phyloP scores from a whole-genome alignment of 2,329 filamentous ascomycete species.

The Aureobasidium sp. region DNA sequence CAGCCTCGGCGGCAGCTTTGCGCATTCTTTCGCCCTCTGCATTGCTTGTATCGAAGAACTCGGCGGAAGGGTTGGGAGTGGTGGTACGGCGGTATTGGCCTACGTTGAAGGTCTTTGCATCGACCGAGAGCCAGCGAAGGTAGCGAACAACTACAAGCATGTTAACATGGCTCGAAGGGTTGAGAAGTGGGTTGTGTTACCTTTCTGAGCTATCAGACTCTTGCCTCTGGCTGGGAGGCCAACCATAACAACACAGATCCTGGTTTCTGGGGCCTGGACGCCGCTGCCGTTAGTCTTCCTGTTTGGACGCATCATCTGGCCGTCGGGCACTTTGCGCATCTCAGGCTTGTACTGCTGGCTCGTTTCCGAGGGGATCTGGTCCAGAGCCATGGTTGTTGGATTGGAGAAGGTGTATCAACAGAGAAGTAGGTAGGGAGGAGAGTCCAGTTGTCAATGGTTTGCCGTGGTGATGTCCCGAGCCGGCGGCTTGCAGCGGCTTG shows the following conservation, averaged over 20 bases:
- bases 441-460: not conserved
- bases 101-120: constrained; percentile 92
- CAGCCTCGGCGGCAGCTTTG: constrained; percentile 80
- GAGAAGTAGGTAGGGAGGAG: not conserved
- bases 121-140: constrained; percentile 91
- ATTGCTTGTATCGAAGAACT: constrained; percentile 92
- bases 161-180: not conserved
- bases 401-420: not conserved
- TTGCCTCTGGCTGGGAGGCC: constrained; percentile 92
- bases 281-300: constrained; percentile 51
- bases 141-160: constrained; percentile 49
- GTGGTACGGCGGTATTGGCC: constrained; percentile 87
- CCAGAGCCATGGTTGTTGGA: constrained; percentile 8
- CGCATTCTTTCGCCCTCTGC: constrained; percentile 82
- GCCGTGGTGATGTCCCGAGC: not conserved
- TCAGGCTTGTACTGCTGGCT: constrained; percentile 13
- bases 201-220: constrained; percentile 95
- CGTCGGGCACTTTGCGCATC: constrained; percentile 11
- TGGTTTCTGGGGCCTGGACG: constrained; percentile 86
- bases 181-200: constrained; percentile 41
- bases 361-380: not conserved
- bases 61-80: constrained; percentile 81
- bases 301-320: constrained; percentile 14
- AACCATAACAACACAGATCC: constrained; percentile 98
- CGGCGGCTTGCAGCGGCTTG: constrained; percentile 6